Base-by-base conservation (phyloP, 805 yeast genomes). In the Candida boidinii region DNA sequence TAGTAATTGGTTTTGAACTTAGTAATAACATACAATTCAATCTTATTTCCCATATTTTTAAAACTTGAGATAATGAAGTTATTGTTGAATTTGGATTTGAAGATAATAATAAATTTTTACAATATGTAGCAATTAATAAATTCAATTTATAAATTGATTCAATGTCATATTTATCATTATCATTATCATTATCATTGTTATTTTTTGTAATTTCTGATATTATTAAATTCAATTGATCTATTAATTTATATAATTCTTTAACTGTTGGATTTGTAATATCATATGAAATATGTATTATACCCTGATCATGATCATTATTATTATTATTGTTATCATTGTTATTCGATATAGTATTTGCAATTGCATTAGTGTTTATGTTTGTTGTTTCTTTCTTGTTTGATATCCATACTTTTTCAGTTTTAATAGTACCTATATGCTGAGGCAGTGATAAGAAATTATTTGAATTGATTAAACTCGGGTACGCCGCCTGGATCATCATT, bases 11-110 rank as follows among this genome's bases (percentile, higher is more conserved):
- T n/a, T n/a, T n/a, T 11, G 45, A 34, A 43, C 42, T 46, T 20
- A 49, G 31, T 29, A 53, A 32, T 15, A 42, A 32, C 4, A 28
- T 13, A n/a, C 15, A 15, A 23, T 46, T 39, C 10, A 56, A 27
- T 15, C 62, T 26, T 7, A 51, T 36, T 30, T 54, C 74, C 51
- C 69, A 69, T 33, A 68, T 60, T 44, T 65, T 58, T 45, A 61
- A 68, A 26, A 65, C 58, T 33, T 64, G 73, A 3, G 29, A 28
- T 12, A 50, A 22, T 2, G 39, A 30, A 2, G 48, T 29, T 10
- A 35, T 22, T 1, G 43, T 28, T 14, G 47, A 29, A 18, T 38
- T 38, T 3, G 56, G 53, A 18, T 38, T 38, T 3, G 56, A 52
- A 18, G 51, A 42, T 17, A 53, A 32, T 8, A 54, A 39, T 14